Evolutionary conservation across 75 land plant genomes (phyloP).

Genomic region (Pinus taeda): DNA sequence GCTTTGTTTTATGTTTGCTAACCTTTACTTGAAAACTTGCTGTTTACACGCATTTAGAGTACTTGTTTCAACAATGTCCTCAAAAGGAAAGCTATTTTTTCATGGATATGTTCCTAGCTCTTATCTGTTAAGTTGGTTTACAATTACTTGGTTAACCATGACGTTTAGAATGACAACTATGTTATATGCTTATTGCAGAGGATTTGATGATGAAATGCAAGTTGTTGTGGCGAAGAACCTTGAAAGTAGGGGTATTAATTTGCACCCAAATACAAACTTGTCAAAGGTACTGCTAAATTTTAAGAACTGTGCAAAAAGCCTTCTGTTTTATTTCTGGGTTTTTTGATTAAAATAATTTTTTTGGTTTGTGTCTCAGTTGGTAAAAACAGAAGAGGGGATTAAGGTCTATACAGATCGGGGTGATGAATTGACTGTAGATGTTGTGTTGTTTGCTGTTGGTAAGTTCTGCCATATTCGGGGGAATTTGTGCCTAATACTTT

Average conservation of each 20-base stretch:
- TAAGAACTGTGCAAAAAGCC: not conserved
- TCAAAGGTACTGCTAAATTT: constrained; percentile 49
- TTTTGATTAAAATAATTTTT: not conserved
- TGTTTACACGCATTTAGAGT: too few relatives aligned
- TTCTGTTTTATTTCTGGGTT: not conserved
- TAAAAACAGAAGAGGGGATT: constrained; percentile 75
- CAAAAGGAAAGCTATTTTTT: too few relatives aligned
- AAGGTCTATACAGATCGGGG: constrained; percentile 80
- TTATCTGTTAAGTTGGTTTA: constrained; percentile 1
- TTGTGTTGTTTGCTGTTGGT: constrained; percentile 92
- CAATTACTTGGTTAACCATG: not conserved
- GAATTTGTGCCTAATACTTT: not conserved
- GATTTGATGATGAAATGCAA: constrained; percentile 98
- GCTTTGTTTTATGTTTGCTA: not conserved
- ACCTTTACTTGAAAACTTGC: too few relatives aligned
- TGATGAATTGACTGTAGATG: constrained; percentile 74
- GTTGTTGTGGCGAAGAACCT: constrained; percentile 83
- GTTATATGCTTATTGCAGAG: constrained; percentile 42
- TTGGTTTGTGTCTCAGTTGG: constrained; percentile 42
- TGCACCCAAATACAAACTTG: constrained; percentile 69
- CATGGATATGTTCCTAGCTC: not conserved
- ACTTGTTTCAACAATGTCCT: too few relatives aligned
- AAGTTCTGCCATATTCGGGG: constrained; percentile 6
- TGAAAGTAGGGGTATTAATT: constrained; percentile 78
- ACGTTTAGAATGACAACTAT: not conserved